A percentile compares a stretch with the other conserved stretches of the same genome.
These are phyloP conservation scores for Macroventuria anomochaeta DNA, from an alignment of 2,329 filamentous ascomycete genomes.

Conservation along the genomic window DNA sequence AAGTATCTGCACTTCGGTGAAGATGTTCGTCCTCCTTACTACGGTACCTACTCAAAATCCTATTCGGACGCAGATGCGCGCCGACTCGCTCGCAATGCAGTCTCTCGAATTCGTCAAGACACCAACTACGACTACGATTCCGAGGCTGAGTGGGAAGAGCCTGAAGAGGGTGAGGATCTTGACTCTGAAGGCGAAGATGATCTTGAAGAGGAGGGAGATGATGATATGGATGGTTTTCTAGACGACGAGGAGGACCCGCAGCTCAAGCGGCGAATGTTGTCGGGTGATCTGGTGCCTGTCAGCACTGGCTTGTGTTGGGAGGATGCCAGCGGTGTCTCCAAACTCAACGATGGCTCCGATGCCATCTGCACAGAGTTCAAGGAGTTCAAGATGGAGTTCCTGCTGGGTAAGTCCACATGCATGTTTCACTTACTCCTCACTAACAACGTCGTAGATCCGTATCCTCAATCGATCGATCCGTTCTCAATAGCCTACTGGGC, in stretches of 20 bases:
- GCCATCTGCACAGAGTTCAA: conserved; percentile 59
- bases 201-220: conserved; percentile 75
- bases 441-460: conserved; percentile 46
- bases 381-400: conserved; percentile 75
- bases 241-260: conserved; percentile 76
- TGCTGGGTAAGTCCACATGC: conserved; percentile 64
- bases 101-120: conserved; percentile 62
- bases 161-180: conserved; percentile 73
- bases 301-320: conserved; percentile 88
- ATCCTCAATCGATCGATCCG: conserved; percentile 74
- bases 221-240: conserved; percentile 88
- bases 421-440: background rate
- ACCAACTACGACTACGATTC: conserved; percentile 85
- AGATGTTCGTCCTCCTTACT: conserved; percentile 71
- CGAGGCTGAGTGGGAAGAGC: conserved; percentile 82
- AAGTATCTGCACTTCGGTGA: conserved; percentile 69
- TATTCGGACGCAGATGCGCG: conserved; percentile 55
- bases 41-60: conserved; percentile 72
- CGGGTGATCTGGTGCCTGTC: conserved; percentile 74
- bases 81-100: conserved; percentile 61
- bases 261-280: conserved; percentile 64
- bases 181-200: conserved; percentile 70
- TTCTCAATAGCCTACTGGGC: conserved; percentile 84
- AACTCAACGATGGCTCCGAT: conserved; percentile 54
- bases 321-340: conserved; percentile 53